Evolutionary conservation across 2,329 filamentous ascomycete genomes (phyloP).

Genomic region (Zelopaecilomyces penicillatus): DNA sequence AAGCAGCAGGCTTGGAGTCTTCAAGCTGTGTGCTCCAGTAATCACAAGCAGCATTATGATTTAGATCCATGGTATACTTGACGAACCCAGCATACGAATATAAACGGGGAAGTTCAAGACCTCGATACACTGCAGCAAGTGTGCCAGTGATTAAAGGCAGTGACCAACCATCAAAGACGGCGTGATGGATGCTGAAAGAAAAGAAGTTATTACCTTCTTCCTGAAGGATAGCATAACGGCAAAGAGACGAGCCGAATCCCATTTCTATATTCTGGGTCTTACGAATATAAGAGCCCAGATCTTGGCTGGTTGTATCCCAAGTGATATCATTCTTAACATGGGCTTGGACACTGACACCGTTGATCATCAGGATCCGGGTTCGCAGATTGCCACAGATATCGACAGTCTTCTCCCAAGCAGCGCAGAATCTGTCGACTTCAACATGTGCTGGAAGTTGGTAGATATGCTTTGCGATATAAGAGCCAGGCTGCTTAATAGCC

Average conservation of each 20-base stretch:
- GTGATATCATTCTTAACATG: not conserved
- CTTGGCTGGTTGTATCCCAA: not conserved
- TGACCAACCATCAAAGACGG: conserved; percentile 15
- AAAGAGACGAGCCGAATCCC: conserved; percentile 5
- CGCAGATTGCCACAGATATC: conserved; percentile 3
- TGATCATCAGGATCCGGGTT: conserved; percentile 8
- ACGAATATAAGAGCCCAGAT: not conserved
- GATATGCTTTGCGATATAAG: conserved; percentile 6
- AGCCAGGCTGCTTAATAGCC: conserved; percentile 7
- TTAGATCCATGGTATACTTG: conserved; percentile 6
- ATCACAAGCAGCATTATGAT: conserved; percentile 1
- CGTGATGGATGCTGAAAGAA: conserved; percentile 10
- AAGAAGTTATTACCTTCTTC: conserved; percentile 2
- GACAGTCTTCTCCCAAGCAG: conserved; percentile 10
- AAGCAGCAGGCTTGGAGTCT: conserved; percentile 5
- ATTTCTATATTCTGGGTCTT: not conserved
- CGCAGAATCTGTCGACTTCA: conserved; percentile 1
- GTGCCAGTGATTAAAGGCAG: conserved; percentile 1
- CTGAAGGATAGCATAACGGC: conserved; percentile 3
- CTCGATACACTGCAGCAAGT: conserved; percentile 1
- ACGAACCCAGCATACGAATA: conserved; percentile 6
- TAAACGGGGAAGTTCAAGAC: not conserved
- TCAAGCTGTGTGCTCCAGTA: conserved; percentile 7
- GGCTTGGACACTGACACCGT: not conserved
- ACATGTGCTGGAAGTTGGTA: not conserved